Conservation (phyloP, 805 yeast species). For the Saccharomycopsis amapae region DNA sequence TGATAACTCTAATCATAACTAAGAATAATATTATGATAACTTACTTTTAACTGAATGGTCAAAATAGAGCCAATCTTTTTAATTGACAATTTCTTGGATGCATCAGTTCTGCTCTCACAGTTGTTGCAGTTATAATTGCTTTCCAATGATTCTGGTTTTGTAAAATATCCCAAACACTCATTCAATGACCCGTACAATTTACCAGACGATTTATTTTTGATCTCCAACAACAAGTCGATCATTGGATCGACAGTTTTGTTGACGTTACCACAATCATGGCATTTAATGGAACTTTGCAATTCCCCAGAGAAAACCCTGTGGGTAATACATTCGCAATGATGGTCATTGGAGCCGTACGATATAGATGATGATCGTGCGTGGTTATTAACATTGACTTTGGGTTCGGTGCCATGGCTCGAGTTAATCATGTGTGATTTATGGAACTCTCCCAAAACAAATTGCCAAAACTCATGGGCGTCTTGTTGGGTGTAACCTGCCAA, state of each 20-base stretch:
- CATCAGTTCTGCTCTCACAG: conserved; percentile 58
- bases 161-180: conserved; percentile 70
- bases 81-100: conserved; percentile 65
- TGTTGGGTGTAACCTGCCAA: conserved; percentile 96
- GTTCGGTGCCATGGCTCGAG: conserved; percentile 5
- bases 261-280: conserved; percentile 57
- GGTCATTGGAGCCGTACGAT: conserved; percentile 12
- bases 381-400: conserved; percentile 22
- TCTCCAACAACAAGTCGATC: conserved; percentile 81
- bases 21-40: neutral
- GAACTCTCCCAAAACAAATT: conserved; percentile 77
- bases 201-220: conserved; percentile 34
- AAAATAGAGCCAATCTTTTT: conserved; percentile 69
- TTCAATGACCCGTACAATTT: conserved; percentile 33
- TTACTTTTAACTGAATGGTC: conserved; percentile 74
- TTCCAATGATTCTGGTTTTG: conserved; percentile 70
- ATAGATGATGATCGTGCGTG: conserved; percentile 18
- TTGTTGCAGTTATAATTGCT: conserved; percentile 60
- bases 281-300: conserved; percentile 69
- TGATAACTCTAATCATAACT: neutral
- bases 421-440: conserved; percentile 42
- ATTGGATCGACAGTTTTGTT: conserved; percentile 74
- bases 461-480: conserved; percentile 98
- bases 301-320: conserved; percentile 82
- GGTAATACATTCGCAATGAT: conserved; percentile 64